Evolutionary conservation across 768 basidiomycete species (phyloP).

Genomic region (Mrakia frigida): DNA sequence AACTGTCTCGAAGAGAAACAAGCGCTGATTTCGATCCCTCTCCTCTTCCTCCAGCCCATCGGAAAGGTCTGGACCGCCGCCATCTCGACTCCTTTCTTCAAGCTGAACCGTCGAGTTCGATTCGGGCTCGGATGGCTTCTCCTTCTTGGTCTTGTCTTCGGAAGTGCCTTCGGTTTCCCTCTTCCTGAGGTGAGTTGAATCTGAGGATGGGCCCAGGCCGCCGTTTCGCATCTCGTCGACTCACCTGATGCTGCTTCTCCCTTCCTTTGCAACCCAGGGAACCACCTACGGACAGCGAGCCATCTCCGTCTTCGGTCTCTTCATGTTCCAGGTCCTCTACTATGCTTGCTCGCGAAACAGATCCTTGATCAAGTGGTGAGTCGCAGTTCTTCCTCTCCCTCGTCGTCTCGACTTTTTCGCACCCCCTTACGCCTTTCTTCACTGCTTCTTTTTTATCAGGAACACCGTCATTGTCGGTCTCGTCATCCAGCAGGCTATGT

Average conservation of each 20-base stretch:
- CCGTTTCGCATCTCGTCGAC: too few species aligned
- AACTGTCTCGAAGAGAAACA: not conserved
- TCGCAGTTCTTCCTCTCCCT: not conserved
- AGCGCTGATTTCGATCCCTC: slow-evolving; percentile 61
- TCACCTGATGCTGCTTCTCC: not conserved
- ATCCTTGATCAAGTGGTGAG: slow-evolving; percentile 60
- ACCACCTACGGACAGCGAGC: slow-evolving; percentile 72
- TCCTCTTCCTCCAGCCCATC: slow-evolving; percentile 76
- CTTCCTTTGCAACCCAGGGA: slow-evolving; percentile 43
- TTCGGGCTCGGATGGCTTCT: slow-evolving; percentile 68
- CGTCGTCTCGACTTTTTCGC: not conserved
- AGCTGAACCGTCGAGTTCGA: slow-evolving; percentile 52
- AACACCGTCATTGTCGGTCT: slow-evolving; percentile 50
- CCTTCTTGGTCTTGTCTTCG: slow-evolving; percentile 70
- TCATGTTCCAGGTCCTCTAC: slow-evolving; percentile 72
- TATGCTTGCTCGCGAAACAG: slow-evolving; percentile 62
- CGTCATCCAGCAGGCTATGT: slow-evolving; percentile 71
- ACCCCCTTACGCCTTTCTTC: not conserved
- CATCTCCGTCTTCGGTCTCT: slow-evolving; percentile 72
- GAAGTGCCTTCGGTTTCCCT: slow-evolving; percentile 78
- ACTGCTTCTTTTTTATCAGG: not conserved
- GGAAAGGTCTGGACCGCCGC: slow-evolving; percentile 59
- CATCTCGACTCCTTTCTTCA: slow-evolving; percentile 65
- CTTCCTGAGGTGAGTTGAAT: slow-evolving; percentile 33
- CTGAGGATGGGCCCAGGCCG: too few species aligned